These are phyloP conservation scores for Penstemon barbatus DNA, from an alignment of 257 asterid species.

Conservation along the genomic window DNA sequence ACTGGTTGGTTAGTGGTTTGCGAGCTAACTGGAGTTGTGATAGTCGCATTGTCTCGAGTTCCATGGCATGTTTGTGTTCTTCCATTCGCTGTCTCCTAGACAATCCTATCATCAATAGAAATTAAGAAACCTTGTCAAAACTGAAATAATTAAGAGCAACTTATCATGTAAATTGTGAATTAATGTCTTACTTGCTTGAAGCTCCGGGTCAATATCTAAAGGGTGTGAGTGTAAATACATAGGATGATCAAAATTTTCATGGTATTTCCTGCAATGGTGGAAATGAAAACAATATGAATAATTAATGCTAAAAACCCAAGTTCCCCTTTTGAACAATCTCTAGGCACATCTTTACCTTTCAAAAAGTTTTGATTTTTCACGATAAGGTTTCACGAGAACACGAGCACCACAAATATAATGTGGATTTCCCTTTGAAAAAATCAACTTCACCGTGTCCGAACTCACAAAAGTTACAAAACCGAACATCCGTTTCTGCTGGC, in stretches of 20 bases:
- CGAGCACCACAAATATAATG: constrained; percentile 89
- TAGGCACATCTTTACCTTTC: constrained; percentile 47
- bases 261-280: constrained; percentile 57
- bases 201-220: constrained; percentile 42
- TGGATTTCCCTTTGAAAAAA: constrained; percentile 78
- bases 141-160: background rate
- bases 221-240: constrained; percentile 43
- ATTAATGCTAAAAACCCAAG: background rate
- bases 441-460: constrained; percentile 65
- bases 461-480: constrained; percentile 78
- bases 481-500: constrained; percentile 87
- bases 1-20: constrained; percentile 36
- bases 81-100: constrained; percentile 52
- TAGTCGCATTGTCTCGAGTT: constrained; percentile 55
- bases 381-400: constrained; percentile 86
- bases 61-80: constrained; percentile 52
- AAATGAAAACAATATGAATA: constrained; percentile 8
- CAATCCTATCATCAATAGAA: constrained; percentile 41
- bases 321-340: background rate
- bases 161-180: background rate
- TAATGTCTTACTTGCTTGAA: constrained; percentile 50
- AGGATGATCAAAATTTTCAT: constrained; percentile 54
- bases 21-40: constrained; percentile 55
- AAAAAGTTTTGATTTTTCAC: constrained; percentile 67
- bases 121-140: background rate